Base-by-base conservation (phyloP, 208 protist genomes). In the Zelonia costaricensis region DNA sequence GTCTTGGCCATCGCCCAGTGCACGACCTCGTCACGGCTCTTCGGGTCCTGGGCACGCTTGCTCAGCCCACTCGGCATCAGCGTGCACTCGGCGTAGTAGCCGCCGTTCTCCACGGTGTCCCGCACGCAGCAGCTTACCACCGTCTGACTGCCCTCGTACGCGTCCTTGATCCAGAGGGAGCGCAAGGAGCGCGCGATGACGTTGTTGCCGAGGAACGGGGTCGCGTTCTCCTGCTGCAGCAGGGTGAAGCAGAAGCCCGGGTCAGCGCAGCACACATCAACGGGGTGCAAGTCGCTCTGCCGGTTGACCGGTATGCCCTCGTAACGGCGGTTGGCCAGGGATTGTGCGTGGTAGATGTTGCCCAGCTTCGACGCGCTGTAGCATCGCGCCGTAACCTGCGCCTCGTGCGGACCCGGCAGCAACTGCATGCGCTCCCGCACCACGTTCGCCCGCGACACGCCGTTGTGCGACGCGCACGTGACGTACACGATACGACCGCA, bases 1-100 rank as follows among this genome's bases (percentile, higher is more conserved):
- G 86, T 89, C 58, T 90, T 93, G n/a, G 76, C 61, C 82, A 93
- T 87, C 1, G 80, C 86, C 86, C 86, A 93, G 16, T 76, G 78
- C 20, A 93, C 65, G 0, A 93, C 86, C 38, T 87, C 83, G 10
- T 84, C 71, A 6, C 86, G 68, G 54, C 73, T 77, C 27, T 61
- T 66, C 6, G 70, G 27, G 62, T 86, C 76, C 36, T 91, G 73
- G 22, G 86, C 77, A 16, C 80, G 77, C 31, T 69, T 75, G 69
- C 81, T 88, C 33, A 91, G 66, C 9, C 84, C 86, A 28, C 70
- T 68, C 35, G 77, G 80, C 82, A 91, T 93, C 25, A 76, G 43
- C 45, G 52, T 62, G 49, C 87, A 93, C 60, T 91, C 82, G 20
- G 77, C 74, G 60, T 93, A 93, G 74, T 90, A 90, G 10, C 84